Evolutionary conservation across 116 monocot species (phyloP).

Genomic region (Cymodocea nodosa): DNA sequence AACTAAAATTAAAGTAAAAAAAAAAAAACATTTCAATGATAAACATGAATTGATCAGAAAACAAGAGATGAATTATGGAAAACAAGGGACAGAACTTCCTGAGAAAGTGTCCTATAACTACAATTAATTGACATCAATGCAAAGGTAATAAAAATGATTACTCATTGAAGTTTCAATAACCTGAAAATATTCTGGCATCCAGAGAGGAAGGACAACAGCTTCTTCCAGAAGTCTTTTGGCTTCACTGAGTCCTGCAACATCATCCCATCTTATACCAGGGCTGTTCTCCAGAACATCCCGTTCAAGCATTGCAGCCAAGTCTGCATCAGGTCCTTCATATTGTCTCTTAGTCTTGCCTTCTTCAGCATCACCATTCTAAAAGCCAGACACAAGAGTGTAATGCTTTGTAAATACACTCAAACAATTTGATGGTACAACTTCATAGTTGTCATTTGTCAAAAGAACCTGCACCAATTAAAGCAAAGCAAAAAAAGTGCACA

Average conservation of each 20-base stretch:
- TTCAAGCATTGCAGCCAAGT: slow-evolving; percentile 96
- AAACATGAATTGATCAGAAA: background rate
- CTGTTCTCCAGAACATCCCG: slow-evolving; percentile 91
- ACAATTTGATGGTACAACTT: background rate
- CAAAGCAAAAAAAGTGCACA: too few relatives aligned
- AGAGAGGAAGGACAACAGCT: slow-evolving; percentile 96
- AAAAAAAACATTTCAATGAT: background rate
- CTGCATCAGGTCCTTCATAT: slow-evolving; percentile 94
- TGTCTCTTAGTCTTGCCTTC: slow-evolving; percentile 73
- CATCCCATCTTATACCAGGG: slow-evolving; percentile 97
- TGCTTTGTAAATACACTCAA: background rate
- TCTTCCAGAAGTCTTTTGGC: slow-evolving; percentile 95
- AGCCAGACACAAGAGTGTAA: background rate
- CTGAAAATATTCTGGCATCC: slow-evolving; percentile 99
- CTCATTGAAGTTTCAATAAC: slow-evolving; percentile 12
- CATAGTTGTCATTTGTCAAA: too few relatives aligned
- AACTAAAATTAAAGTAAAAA: background rate
- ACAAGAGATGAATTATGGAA: background rate
- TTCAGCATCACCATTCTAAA: slow-evolving; percentile 62
- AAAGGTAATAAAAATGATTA: background rate
- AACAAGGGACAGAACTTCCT: too few relatives aligned
- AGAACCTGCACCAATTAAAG: too few relatives aligned
- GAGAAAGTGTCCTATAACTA: too few relatives aligned
- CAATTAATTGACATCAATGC: too few relatives aligned
- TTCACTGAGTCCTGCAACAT: slow-evolving; percentile 94